Evolutionary conservation across 176 grass and related monocot genomes (phyloP), one percentile per base, ranked within the genome.

Genomic region (Themeda triandra): DNA sequence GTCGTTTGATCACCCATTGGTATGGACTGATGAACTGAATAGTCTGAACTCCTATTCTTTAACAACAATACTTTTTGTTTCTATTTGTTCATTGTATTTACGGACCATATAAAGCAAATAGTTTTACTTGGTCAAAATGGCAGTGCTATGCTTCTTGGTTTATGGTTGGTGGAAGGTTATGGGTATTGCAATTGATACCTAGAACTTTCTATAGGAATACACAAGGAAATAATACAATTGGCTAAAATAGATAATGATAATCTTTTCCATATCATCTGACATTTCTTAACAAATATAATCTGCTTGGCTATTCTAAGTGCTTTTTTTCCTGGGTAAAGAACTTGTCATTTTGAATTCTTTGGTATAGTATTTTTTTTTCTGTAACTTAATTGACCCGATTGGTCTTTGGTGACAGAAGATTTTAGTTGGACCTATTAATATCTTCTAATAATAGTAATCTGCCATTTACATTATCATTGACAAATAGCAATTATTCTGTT

Each of bases 1-100:
- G 49, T 86, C 62, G 54, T 73, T 77, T 77, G 84, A 85, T 73
- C 66, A 87, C 31, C 63, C 63, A 31, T 44, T 53, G 82, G 92
- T 97, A 92, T 78, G 69, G 32, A 60, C 4, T 33, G 11, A 53
- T 80, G 69, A 51, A 49, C 13, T 33, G 15, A 53, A 80, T 65
- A 78, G 24, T 48, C 15, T 27, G 27, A 49, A 84, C 59, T 69
- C 6, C 30, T 59, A 74, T 74, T 54, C 45, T 53, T 82, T 33
- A 8, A 56, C 54, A 71, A 41, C 32, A 67, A 36, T 49, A 36
- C 36, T 59, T 8, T 13, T 56, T 13, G 5, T 11, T 67, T 74
- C 40, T 83, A 63, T 53, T 15, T 69, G 23, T 41, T 78, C 5
- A 13, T 73, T 59, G 56, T 73, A 48, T 73, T 58, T 90, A 8